Conservation (phyloP, 2,329 filamentous ascomycete genomes). For the Pestalotiopsis sp. region DNA sequence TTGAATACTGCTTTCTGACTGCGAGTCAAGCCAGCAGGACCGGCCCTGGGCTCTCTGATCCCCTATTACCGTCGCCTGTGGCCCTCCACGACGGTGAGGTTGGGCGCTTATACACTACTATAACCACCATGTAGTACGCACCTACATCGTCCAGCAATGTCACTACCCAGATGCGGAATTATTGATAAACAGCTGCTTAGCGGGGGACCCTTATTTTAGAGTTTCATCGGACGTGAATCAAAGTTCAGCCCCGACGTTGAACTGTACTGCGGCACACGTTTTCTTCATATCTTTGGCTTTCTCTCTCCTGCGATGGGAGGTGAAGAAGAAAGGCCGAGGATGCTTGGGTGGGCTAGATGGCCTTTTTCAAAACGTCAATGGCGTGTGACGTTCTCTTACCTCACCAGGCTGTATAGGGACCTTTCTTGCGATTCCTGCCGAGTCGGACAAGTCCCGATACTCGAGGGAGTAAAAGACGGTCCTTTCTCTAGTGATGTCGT, state of each 20-base stretch:
- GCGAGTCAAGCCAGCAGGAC: too few relatives aligned
- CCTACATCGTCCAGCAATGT: too few relatives aligned
- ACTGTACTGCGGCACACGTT: neutral
- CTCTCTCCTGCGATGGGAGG: neutral
- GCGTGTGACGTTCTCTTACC: neutral
- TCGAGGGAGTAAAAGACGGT: neutral
- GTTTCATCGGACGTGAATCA: neutral
- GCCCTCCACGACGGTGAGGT: too few relatives aligned
- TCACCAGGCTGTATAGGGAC: neutral
- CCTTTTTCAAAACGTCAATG: neutral
- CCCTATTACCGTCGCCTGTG: too few relatives aligned
- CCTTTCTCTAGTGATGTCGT: too few relatives aligned
- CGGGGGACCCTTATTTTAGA: neutral
- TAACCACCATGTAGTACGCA: too few relatives aligned
- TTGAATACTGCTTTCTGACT: too few relatives aligned
- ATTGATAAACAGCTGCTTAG: too few relatives aligned
- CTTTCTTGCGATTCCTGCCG: neutral
- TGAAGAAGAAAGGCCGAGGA: neutral
- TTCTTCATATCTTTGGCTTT: neutral
- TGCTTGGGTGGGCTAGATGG: neutral
- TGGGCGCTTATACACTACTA: too few relatives aligned
- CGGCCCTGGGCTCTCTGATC: too few relatives aligned
- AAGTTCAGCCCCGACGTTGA: slow-evolving; percentile 8
- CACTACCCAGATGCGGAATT: too few relatives aligned
- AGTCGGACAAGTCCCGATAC: neutral